phyloP scores from a whole-genome alignment of 1,284 basidiomycete genomes.

The Golubevia pallescens region DNA sequence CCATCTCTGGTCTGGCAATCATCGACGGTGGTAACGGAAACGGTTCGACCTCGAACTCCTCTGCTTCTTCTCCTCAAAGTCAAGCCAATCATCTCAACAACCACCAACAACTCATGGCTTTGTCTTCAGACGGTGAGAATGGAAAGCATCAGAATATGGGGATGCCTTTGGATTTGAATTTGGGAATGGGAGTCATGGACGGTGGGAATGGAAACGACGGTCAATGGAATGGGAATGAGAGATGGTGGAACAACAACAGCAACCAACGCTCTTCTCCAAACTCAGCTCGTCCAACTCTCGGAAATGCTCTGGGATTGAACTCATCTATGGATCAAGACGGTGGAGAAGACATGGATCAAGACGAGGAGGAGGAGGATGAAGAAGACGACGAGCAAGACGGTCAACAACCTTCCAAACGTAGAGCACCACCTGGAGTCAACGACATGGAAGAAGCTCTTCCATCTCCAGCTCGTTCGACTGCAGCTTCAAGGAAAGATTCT shows the following conservation, averaged over 20 bases:
- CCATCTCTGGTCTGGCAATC: slow-evolving; percentile 28
- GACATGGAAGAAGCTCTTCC: background rate
- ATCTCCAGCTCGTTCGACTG: background rate
- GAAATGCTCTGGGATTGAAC: background rate
- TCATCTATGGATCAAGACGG: background rate
- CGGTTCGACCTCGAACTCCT: background rate
- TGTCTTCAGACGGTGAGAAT: slow-evolving; percentile 25
- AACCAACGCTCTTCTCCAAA: background rate
- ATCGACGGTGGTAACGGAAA: slow-evolving; percentile 3
- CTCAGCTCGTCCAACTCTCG: background rate
- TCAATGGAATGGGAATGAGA: background rate
- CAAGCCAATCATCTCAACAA: slow-evolving; percentile 16
- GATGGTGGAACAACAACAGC: background rate
- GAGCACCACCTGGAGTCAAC: background rate
- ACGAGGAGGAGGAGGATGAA: background rate
- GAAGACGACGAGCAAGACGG: background rate
- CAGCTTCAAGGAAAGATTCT: background rate
- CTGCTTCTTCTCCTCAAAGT: slow-evolving; percentile 17
- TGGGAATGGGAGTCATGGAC: background rate
- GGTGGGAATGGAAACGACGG: background rate
- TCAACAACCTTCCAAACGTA: background rate
- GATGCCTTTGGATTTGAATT: background rate
- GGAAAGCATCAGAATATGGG: slow-evolving; percentile 33
- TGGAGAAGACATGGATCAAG: background rate
- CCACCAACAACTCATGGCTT: slow-evolving; percentile 5